phyloP scores from a whole-genome alignment of 441 rosid genomes.

The Breynia disticha region DNA sequence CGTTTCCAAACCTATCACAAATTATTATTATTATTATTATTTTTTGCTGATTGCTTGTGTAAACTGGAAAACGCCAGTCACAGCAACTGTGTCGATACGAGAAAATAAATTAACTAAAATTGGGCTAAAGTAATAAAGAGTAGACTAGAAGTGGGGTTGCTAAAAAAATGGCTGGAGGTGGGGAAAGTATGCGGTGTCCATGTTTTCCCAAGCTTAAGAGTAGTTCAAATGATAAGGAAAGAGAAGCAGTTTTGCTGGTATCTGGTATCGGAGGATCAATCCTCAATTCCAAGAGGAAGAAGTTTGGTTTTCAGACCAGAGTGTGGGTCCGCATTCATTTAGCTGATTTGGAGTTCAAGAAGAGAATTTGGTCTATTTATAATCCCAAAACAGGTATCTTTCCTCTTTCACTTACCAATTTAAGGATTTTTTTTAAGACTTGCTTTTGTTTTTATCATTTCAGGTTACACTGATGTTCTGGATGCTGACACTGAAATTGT shows the following conservation, averaged over 20 bases:
- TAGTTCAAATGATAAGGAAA: slow-evolving; percentile 11
- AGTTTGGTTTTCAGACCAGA: slow-evolving; percentile 38
- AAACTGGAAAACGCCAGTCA: no score
- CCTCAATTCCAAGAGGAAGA: slow-evolving; percentile 58
- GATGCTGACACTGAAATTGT: slow-evolving; percentile 45
- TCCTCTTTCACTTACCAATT: neutral
- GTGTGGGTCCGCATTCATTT: slow-evolving; percentile 84
- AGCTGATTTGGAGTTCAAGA: slow-evolving; percentile 70
- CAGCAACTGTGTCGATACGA: no score
- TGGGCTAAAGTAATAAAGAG: no score
- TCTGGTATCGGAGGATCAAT: slow-evolving; percentile 83
- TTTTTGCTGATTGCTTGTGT: no score
- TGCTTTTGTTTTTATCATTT: slow-evolving; percentile 1
- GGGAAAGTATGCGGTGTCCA: neutral
- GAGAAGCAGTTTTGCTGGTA: slow-evolving; percentile 58
- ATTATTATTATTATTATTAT: no score
- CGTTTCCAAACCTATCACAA: no score
- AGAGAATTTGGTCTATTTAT: slow-evolving; percentile 64
- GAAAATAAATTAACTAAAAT: no score
- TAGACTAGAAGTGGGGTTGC: neutral
- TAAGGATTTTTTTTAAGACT: neutral
- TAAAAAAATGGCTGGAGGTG: neutral
- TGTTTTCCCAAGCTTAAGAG: no score
- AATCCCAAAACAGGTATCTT: slow-evolving; percentile 62
- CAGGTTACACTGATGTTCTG: slow-evolving; percentile 75